Evolutionary conservation across 1,284 basidiomycete species (phyloP).

Genomic region (Ceratobasidium sp.): DNA sequence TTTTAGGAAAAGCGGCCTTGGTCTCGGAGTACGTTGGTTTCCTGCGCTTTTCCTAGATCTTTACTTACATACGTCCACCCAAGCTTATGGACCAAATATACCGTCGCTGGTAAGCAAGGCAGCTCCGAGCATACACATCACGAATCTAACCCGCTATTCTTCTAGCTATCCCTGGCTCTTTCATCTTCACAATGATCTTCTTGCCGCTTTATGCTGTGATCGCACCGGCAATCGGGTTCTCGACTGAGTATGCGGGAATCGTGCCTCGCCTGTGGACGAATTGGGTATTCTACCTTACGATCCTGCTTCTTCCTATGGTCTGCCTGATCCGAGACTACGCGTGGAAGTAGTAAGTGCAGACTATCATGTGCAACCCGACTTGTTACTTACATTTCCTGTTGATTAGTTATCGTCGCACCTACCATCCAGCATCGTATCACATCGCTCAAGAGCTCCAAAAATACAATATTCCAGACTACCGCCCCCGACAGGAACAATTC

Average conservation of each 20-base stretch:
- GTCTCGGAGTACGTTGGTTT: conserved; percentile 87
- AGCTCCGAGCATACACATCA: background rate
- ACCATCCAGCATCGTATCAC: conserved; percentile 91
- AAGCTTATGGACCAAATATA: conserved; percentile 99
- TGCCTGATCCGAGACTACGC: conserved; percentile 92
- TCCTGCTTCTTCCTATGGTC: conserved; percentile 88
- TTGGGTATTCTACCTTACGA: conserved; percentile 89
- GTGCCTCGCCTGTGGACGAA: conserved; percentile 91
- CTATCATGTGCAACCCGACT: conserved; percentile 40
- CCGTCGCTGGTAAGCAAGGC: conserved; percentile 77
- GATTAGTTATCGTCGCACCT: conserved; percentile 88
- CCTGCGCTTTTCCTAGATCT: conserved; percentile 2
- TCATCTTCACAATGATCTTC: conserved; percentile 94
- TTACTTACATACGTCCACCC: conserved; percentile 46
- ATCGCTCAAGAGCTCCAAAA: conserved; percentile 98
- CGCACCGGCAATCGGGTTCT: conserved; percentile 90
- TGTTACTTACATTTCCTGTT: conserved; percentile 54
- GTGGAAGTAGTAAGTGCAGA: conserved; percentile 88
- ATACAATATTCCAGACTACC: conserved; percentile 97
- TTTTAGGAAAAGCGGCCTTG: conserved; percentile 96
- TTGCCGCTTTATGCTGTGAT: conserved; percentile 91
- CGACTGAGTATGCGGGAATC: conserved; percentile 89
- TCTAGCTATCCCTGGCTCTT: conserved; percentile 94
- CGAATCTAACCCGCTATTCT: conserved; percentile 8
- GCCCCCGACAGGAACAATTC: conserved; percentile 98